phyloP scores from a whole-genome alignment of 106 monocot genomes.

The Dioscorea alata region DNA sequence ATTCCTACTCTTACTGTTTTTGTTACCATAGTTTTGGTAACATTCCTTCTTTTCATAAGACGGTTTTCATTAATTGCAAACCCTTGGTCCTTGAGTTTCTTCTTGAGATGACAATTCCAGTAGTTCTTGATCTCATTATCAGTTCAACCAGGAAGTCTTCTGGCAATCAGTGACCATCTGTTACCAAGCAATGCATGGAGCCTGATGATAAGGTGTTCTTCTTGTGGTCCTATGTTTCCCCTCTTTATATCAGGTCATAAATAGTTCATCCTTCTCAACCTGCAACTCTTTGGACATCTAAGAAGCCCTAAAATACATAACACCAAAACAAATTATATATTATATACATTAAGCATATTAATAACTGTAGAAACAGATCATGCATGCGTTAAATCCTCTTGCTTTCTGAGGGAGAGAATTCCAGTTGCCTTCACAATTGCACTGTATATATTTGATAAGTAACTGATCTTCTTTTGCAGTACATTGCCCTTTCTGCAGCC shows the following conservation, averaged over 20 bases:
- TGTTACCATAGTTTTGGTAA: neutral
- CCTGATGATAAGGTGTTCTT: conserved; percentile 33
- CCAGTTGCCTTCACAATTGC: conserved; percentile 8
- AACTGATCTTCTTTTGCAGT: conserved; percentile 9
- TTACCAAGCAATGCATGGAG: conserved; percentile 34
- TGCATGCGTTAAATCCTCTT: neutral
- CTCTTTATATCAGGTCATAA: conserved; percentile 28
- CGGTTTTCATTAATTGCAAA: too few species aligned
- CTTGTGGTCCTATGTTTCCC: conserved; percentile 25
- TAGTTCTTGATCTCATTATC: conserved; percentile 50
- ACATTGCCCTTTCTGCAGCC: conserved; percentile 3
- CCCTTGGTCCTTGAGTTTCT: too few species aligned
- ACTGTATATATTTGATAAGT: conserved; percentile 6
- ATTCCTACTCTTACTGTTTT: conserved; percentile 6
- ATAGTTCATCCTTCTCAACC: conserved; percentile 37
- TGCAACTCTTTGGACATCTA: conserved; percentile 21
- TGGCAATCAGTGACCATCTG: conserved; percentile 40
- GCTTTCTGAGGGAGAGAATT: conserved; percentile 6
- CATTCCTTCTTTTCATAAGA: too few species aligned
- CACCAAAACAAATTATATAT: too few species aligned
- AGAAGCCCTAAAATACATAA: conserved; percentile 15
- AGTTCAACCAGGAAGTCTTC: conserved; percentile 27
- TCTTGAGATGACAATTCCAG: neutral
- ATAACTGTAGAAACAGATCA: neutral
- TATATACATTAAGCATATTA: too few species aligned